Conservation (phyloP, 1,284 basidiomycete genomes). For the Leucoagaricus sp. region DNA sequence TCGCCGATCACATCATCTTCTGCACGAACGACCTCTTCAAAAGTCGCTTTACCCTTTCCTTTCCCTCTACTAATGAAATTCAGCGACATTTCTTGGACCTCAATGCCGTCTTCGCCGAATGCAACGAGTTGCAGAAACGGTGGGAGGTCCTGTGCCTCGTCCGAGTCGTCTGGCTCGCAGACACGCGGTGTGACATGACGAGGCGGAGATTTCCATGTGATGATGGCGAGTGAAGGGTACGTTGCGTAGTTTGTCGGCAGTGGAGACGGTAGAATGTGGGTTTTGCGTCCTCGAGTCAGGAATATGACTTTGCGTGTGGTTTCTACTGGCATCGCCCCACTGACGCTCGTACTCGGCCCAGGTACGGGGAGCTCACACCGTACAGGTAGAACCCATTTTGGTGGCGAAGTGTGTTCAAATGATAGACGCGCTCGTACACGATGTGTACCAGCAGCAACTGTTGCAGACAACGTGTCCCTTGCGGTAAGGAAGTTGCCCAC, state of each 20-base stretch:
- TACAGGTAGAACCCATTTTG: slow-evolving; percentile 57
- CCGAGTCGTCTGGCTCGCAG: slow-evolving; percentile 30
- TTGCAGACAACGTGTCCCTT: slow-evolving; percentile 29
- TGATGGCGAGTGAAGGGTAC: slow-evolving; percentile 49
- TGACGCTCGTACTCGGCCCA: slow-evolving; percentile 10
- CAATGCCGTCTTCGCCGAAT: slow-evolving; percentile 67
- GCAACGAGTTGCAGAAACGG: slow-evolving; percentile 63
- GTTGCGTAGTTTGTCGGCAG: slow-evolving; percentile 53
- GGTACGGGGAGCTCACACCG: slow-evolving; percentile 50
- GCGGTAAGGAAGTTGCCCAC: slow-evolving; percentile 24
- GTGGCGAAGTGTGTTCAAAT: slow-evolving; percentile 47
- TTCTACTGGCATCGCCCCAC: slow-evolving; percentile 18
- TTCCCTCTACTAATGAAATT: slow-evolving; percentile 37
- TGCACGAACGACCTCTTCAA: slow-evolving; percentile 49
- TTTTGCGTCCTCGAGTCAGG: slow-evolving; percentile 67
- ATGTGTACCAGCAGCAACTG: slow-evolving; percentile 28
- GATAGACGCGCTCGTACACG: slow-evolving; percentile 52
- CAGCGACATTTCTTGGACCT: slow-evolving; percentile 65
- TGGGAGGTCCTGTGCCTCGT: not conserved
- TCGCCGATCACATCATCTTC: slow-evolving; percentile 66
- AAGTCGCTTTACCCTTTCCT: slow-evolving; percentile 43
- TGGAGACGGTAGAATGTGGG: slow-evolving; percentile 68
- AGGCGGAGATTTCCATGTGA: slow-evolving; percentile 63
- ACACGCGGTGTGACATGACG: slow-evolving; percentile 56
- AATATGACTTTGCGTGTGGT: slow-evolving; percentile 36